Conservation (phyloP, 202 grass and related monocot genomes). For the Bolboschoenoplectus hybrid region DNA sequence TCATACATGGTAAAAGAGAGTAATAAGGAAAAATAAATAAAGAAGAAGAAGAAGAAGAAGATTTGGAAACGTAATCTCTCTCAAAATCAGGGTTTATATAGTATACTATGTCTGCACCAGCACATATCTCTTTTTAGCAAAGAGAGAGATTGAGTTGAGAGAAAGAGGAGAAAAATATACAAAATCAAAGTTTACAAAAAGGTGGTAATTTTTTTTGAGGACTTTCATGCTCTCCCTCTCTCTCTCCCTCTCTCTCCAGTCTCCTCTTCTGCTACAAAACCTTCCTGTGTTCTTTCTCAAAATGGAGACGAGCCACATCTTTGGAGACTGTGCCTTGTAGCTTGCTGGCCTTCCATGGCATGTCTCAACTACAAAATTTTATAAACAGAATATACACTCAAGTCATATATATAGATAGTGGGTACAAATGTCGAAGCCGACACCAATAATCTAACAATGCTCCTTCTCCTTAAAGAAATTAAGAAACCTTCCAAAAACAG, state of each 20-base stretch:
- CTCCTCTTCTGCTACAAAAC: background rate
- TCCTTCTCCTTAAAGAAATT: background rate
- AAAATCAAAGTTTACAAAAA: constrained; percentile 26
- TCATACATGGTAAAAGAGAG: constrained; percentile 24
- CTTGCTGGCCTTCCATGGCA: constrained; percentile 32
- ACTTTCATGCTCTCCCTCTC: background rate
- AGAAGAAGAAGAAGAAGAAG: background rate
- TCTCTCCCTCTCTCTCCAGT: constrained; percentile 1
- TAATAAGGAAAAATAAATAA: background rate
- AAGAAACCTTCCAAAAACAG: background rate
- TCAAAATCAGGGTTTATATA: background rate
- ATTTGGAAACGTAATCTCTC: background rate
- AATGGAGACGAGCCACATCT: constrained; percentile 44
- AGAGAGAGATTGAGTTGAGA: background rate
- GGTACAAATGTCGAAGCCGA: background rate
- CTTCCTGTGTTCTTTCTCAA: constrained; percentile 37
- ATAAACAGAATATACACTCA: background rate
- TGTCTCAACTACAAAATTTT: constrained; percentile 27
- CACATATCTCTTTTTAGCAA: constrained; percentile 3
- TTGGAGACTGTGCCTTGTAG: constrained; percentile 17
- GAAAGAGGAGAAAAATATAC: background rate
- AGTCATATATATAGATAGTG: background rate
- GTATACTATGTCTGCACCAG: constrained; percentile 17
- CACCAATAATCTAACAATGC: background rate
- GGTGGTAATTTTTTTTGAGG: constrained; percentile 25